phyloP scores from a whole-genome alignment of 2,329 filamentous ascomycete species.

The Ophiostoma triangulosporum region DNA sequence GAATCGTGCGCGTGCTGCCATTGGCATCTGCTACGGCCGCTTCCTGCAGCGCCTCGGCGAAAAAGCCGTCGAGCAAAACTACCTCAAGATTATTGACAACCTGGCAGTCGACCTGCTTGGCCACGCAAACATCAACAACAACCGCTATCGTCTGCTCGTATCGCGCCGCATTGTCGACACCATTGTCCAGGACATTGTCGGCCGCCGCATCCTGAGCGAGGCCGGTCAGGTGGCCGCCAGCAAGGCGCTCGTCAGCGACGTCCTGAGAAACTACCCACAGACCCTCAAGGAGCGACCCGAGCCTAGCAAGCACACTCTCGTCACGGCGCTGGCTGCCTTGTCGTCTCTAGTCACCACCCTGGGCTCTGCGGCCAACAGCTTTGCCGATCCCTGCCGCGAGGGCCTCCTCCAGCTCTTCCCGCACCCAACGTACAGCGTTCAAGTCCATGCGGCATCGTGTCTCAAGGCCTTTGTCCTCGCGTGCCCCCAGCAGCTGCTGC shows the following conservation, averaged over 20 bases:
- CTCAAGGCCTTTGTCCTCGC: constrained; percentile 78
- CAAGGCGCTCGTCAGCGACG: constrained; percentile 67
- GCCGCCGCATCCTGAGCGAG: constrained; percentile 71
- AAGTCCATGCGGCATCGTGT: constrained; percentile 77
- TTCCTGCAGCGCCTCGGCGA: constrained; percentile 68
- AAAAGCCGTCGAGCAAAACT: constrained; percentile 69
- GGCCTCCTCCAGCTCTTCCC: constrained; percentile 79
- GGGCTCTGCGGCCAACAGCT: constrained; percentile 64
- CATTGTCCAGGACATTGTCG: constrained; percentile 72
- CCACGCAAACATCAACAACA: constrained; percentile 60
- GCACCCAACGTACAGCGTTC: constrained; percentile 92
- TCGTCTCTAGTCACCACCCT: constrained; percentile 65
- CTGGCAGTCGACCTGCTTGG: constrained; percentile 70
- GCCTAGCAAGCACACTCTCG: constrained; percentile 74
- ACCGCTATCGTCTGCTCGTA: constrained; percentile 76
- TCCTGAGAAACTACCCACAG: constrained; percentile 91
- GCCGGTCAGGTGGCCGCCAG: constrained; percentile 76
- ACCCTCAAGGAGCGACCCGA: constrained; percentile 75
- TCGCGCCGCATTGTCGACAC: constrained; percentile 74
- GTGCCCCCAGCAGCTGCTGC: constrained; percentile 81
- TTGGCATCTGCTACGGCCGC: constrained; percentile 77
- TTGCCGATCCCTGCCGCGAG: constrained; percentile 77
- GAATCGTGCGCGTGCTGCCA: constrained; percentile 66
- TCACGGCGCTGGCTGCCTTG: constrained; percentile 65
- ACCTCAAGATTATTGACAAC: constrained; percentile 67